Evolutionary conservation across 139 green algal species (phyloP).

Genomic region (Nannochloris sp.): DNA sequence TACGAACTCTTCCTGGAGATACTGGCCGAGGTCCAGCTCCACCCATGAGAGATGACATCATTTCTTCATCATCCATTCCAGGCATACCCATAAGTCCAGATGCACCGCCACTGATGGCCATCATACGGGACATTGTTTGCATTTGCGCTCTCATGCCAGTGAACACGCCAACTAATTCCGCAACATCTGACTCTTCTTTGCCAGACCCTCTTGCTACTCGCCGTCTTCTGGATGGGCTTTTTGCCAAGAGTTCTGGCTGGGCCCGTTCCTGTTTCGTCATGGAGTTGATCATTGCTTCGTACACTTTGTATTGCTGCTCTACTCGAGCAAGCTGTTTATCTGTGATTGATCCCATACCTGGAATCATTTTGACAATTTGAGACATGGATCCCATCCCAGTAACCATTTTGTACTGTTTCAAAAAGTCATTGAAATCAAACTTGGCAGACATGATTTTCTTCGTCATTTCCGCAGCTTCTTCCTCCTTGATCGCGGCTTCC

Average conservation of each 20-base stretch:
- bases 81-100: conserved; percentile 39
- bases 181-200: conserved; percentile 53
- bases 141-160: conserved; percentile 62
- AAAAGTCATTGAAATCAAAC: conserved; percentile 99
- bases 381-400: conserved; percentile 82
- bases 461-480: conserved; percentile 56
- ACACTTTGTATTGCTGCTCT: conserved; percentile 69
- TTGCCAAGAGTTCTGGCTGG: conserved; percentile 78
- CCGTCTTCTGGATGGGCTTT: conserved; percentile 33
- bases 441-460: conserved; percentile 42
- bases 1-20: conserved; percentile 35
- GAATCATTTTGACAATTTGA: conserved; percentile 89
- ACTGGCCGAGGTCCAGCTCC: conserved; percentile 34
- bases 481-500: conserved; percentile 68
- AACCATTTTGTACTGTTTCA: conserved; percentile 90
- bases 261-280: conserved; percentile 78
- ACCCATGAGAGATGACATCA: conserved; percentile 42
- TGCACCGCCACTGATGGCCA: conserved; percentile 41
- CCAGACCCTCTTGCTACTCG: conserved; percentile 44
- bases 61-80: conserved; percentile 51
- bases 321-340: conserved; percentile 75
- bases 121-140: conserved; percentile 65
- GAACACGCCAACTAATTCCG: conserved; percentile 69
- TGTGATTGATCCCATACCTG: conserved; percentile 72
- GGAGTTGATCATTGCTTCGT: conserved; percentile 72